These are phyloP conservation scores for Evansstolkia leycettana DNA, from an alignment of 495 filamentous ascomycete species.

Conservation along the genomic window DNA sequence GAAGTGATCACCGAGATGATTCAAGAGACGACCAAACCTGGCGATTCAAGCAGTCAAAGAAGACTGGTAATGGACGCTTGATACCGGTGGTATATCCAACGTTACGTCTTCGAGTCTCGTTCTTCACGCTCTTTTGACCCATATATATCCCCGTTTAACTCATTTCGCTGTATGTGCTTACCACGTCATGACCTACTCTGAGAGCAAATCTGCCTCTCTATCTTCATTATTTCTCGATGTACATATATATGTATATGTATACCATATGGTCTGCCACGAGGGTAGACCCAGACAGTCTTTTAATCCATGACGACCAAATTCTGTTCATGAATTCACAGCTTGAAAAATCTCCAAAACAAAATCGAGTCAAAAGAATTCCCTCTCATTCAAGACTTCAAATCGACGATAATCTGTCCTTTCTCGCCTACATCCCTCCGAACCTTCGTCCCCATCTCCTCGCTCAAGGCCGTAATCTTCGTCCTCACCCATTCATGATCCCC, in stretches of 20 bases:
- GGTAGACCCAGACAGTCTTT: too few species aligned
- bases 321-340: too few species aligned
- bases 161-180: too few species aligned
- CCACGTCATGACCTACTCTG: too few species aligned
- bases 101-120: too few species aligned
- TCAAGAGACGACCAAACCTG: conserved; percentile 12
- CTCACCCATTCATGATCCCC: conserved; percentile 17
- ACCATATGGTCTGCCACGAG: background rate
- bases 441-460: conserved; percentile 11
- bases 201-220: too few species aligned
- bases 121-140: too few species aligned
- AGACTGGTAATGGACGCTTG: conserved; percentile 11
- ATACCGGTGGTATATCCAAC: too few species aligned
- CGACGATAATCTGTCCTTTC: conserved; percentile 14
- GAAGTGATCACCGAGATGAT: conserved; percentile 27
- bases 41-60: conserved; percentile 12
- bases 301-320: too few species aligned
- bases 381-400: background rate
- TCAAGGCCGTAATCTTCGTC: conserved; percentile 9
- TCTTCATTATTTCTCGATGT: too few species aligned
- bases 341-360: background rate
- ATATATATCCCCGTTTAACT: too few species aligned
- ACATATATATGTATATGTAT: background rate
- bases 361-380: background rate
- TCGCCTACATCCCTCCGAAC: conserved; percentile 8